A percentile compares a stretch with the other conserved stretches of the same genome.
phyloP scores from a whole-genome alignment of 2,329 filamentous ascomycete genomes.

The Fusarium odoratissimum region DNA sequence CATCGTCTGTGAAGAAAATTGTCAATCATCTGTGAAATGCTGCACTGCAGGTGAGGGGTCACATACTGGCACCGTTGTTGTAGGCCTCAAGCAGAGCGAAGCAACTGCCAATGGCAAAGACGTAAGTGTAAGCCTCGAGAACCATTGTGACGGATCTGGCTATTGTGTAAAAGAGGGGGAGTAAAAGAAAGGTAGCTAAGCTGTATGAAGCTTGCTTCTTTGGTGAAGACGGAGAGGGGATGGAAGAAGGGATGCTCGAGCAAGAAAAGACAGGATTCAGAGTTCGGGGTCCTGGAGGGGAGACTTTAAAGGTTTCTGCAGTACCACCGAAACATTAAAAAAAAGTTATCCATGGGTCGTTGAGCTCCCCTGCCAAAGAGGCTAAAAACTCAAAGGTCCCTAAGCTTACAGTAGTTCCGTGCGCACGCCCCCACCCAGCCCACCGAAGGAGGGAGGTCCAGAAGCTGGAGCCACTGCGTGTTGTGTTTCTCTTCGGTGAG shows the following conservation, averaged over 20 bases:
- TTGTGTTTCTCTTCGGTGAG: conserved; percentile 31
- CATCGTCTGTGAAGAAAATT: conserved; percentile 70
- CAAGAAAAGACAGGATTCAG: not conserved
- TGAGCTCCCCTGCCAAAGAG: not conserved
- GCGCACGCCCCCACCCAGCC: conserved; percentile 5
- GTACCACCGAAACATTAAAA: not conserved
- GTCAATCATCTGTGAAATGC: conserved; percentile 4
- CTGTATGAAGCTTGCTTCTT: conserved; percentile 15
- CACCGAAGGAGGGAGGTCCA: not conserved
- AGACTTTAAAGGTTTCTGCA: conserved; percentile 33
- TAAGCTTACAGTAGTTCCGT: conserved; percentile 6
- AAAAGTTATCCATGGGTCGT: not conserved
- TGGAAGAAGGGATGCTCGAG: conserved; percentile 31
- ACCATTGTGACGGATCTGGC: conserved; percentile 58
- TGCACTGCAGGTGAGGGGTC: not conserved
- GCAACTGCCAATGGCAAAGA: conserved; percentile 80
- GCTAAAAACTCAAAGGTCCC: conserved; percentile 8
- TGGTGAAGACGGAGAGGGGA: not conserved
- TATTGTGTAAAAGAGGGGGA: not conserved
- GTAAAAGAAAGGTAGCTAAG: conserved; percentile 8
- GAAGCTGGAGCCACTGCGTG: conserved; percentile 4
- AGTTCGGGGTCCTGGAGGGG: conserved; percentile 19
- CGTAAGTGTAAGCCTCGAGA: conserved; percentile 73
- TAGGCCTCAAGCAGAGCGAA: conserved; percentile 82
- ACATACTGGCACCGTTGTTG: conserved; percentile 83